Conservation (phyloP, 139 green algal species). For the Pycnococcus provasolii region DNA sequence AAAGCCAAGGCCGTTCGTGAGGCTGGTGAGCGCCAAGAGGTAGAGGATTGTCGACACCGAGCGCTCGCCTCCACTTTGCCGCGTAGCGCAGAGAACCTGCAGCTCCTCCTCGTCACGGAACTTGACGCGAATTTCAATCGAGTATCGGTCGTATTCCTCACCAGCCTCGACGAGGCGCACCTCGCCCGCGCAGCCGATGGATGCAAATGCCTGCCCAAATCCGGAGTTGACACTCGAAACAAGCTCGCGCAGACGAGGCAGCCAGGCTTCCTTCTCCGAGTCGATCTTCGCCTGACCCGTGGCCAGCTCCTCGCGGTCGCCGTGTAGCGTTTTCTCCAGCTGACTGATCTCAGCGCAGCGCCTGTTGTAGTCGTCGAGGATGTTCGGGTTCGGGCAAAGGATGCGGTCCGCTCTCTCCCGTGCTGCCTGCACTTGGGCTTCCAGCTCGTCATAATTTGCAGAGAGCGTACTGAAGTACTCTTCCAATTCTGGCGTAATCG, state of each 20-base stretch:
- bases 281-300: constrained; percentile 7
- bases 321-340: constrained; percentile 29
- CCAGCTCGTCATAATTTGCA: not conserved
- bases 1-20: constrained; percentile 75
- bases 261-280: constrained; percentile 55
- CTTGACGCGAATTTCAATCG: constrained; percentile 57
- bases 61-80: constrained; percentile 88
- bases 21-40: constrained; percentile 81
- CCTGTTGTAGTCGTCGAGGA: constrained; percentile 44
- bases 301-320: constrained; percentile 19
- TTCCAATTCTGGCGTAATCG: not conserved
- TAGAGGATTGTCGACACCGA: constrained; percentile 95
- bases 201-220: constrained; percentile 64
- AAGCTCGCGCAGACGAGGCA: constrained; percentile 57
- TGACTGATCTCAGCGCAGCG: constrained; percentile 19
- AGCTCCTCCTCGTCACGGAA: constrained; percentile 70
- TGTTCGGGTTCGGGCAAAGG: constrained; percentile 54
- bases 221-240: constrained; percentile 56
- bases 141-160: constrained; percentile 56
- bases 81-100: constrained; percentile 58
- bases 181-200: constrained; percentile 67
- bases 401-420: constrained; percentile 34
- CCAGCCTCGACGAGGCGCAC: constrained; percentile 47
- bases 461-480: not conserved
- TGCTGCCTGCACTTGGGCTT: not conserved